phyloP scores from a whole-genome alignment of 2,329 filamentous ascomycete genomes.

The Colletotrichum chlorophyti region DNA sequence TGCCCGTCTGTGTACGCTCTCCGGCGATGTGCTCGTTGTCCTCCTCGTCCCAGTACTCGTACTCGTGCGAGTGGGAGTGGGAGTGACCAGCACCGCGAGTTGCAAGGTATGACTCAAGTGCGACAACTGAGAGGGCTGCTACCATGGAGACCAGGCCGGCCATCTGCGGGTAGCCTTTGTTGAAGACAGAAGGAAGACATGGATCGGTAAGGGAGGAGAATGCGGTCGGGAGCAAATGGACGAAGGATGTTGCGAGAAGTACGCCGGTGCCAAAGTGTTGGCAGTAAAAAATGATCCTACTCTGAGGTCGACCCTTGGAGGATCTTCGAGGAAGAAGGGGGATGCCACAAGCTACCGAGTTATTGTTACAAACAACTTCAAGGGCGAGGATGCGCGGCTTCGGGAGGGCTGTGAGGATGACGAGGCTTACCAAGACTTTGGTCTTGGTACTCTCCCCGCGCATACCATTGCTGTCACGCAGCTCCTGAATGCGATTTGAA shows the following conservation, averaged over 20 bases:
- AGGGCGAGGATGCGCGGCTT: background rate
- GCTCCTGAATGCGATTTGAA: background rate
- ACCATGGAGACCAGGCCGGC: slow-evolving; percentile 84
- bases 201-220: slow-evolving; percentile 72
- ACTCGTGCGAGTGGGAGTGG: slow-evolving; percentile 56
- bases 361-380: background rate
- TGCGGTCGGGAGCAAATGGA: slow-evolving; percentile 75
- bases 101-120: slow-evolving; percentile 88
- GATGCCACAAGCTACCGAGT: slow-evolving; percentile 64
- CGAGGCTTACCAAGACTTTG: background rate
- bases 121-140: slow-evolving; percentile 81
- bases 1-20: slow-evolving; percentile 31
- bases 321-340: slow-evolving; percentile 69
- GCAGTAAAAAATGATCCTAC: slow-evolving; percentile 68
- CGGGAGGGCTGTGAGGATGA: background rate
- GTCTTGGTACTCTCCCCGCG: slow-evolving; percentile 1
- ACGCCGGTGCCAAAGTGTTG: slow-evolving; percentile 85
- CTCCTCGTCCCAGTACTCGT: slow-evolving; percentile 54
- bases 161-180: slow-evolving; percentile 77
- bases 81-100: slow-evolving; percentile 69
- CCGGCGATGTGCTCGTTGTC: slow-evolving; percentile 38
- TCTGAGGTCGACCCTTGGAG: slow-evolving; percentile 63
- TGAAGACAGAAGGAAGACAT: slow-evolving; percentile 82
- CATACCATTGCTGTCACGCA: background rate
- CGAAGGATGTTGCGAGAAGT: slow-evolving; percentile 85